Percentiles rank a stretch among this genome's conserved stretches.
These are phyloP conservation scores for Debaryomyces udenii DNA, from an alignment of 1,139 yeast genomes.

Conservation along the genomic window DNA sequence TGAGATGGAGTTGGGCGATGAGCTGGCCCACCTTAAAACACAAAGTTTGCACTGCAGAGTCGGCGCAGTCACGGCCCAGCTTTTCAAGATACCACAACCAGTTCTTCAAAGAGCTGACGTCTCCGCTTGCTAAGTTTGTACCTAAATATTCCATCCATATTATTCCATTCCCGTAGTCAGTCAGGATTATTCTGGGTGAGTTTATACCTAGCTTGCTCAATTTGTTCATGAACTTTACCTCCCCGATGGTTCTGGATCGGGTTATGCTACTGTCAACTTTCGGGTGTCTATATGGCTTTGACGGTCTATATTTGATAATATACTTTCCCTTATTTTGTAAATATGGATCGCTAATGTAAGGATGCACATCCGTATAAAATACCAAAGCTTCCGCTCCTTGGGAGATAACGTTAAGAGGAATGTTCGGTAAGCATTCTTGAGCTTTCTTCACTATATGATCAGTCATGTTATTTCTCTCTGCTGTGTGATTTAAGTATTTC, in stretches of 20 bases:
- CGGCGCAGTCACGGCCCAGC: constrained; percentile 28
- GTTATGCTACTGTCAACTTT: constrained; percentile 75
- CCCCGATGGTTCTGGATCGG: constrained; percentile 80
- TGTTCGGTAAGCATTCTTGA: constrained; percentile 43
- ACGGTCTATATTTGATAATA: constrained; percentile 85
- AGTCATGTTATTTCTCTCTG: constrained; percentile 37
- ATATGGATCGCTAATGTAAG: constrained; percentile 52
- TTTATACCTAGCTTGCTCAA: constrained; percentile 57
- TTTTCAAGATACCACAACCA: constrained; percentile 68
- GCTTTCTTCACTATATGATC: constrained; percentile 44
- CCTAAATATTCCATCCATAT: constrained; percentile 90
- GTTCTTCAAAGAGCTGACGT: constrained; percentile 65
- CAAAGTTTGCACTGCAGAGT: constrained; percentile 42
- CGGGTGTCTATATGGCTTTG: constrained; percentile 88
- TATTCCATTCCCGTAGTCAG: constrained; percentile 77
- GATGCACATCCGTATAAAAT: constrained; percentile 66
- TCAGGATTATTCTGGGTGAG: constrained; percentile 70
- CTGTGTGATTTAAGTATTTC: background rate
- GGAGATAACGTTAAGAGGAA: constrained; percentile 60
- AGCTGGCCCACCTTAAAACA: constrained; percentile 63
- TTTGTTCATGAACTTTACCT: constrained; percentile 74
- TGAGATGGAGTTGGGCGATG: constrained; percentile 71
- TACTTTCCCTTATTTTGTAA: constrained; percentile 35
- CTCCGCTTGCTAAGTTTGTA: constrained; percentile 46
- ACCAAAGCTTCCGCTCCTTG: constrained; percentile 98